These are phyloP conservation scores for Talinum fruticosum DNA, from an alignment of 148 eudicot genomes.

Conservation along the genomic window DNA sequence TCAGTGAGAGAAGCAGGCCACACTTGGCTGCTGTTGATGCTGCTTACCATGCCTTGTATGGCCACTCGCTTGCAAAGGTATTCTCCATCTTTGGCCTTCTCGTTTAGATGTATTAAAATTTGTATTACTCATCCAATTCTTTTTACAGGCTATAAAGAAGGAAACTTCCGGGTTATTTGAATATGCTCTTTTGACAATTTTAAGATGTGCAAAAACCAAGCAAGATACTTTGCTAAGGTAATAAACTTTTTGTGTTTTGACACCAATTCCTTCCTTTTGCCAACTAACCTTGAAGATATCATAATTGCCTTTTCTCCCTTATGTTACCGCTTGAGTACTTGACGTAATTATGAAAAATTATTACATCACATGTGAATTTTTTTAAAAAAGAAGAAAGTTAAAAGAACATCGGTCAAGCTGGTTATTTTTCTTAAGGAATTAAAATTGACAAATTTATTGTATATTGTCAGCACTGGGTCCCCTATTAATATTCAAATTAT, in stretches of 20 bases:
- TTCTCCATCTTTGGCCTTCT: background rate
- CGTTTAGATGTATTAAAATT: background rate
- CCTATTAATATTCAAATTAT: too few relatives aligned
- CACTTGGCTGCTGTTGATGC: conserved; percentile 70
- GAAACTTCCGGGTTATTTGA: conserved; percentile 54
- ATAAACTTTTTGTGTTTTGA: background rate
- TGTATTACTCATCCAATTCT: background rate
- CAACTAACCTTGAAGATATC: background rate
- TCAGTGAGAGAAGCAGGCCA: conserved; percentile 70
- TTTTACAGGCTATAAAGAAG: conserved; percentile 49
- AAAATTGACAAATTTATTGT: too few relatives aligned
- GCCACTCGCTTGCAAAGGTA: conserved; percentile 54
- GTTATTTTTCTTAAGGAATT: too few relatives aligned
- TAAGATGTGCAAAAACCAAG: conserved; percentile 53
- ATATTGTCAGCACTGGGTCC: too few relatives aligned
- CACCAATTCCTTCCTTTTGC: background rate
- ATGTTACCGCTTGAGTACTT: background rate
- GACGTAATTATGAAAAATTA: too few relatives aligned
- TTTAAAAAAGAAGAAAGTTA: too few relatives aligned
- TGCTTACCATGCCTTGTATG: conserved; percentile 50
- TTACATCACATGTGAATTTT: too few relatives aligned
- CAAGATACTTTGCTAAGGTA: conserved; percentile 54
- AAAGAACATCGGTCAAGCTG: too few relatives aligned
- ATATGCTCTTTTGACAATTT: conserved; percentile 41
- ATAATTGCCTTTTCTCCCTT: background rate